Conservation (phyloP, 768 basidiomycete species). For the Wakefieldia striispora region DNA sequence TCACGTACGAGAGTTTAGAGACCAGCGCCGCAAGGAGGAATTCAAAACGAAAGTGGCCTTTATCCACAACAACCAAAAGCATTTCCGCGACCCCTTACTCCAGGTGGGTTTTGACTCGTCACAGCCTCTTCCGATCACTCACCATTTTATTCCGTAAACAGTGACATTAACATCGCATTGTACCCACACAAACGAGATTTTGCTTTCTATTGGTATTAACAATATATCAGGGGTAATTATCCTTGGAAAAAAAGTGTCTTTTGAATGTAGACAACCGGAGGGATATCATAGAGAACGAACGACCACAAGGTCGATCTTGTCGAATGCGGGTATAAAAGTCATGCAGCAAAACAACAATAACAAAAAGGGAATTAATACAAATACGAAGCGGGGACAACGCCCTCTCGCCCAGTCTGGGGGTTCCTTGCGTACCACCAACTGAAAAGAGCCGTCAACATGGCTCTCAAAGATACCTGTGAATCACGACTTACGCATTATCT, state of each 20-base stretch:
- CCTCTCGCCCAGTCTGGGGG: constrained; percentile 73
- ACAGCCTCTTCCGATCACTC: not conserved
- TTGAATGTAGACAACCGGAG: constrained; percentile 17
- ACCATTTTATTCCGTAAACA: constrained; percentile 16
- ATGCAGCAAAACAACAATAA: constrained; percentile 31
- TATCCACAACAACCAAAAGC: constrained; percentile 84
- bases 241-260: constrained; percentile 6
- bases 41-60: constrained; percentile 84
- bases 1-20: constrained; percentile 80
- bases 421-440: constrained; percentile 97
- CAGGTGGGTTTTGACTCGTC: constrained; percentile 37
- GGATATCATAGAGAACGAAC: constrained; percentile 33
- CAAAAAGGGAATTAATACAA: constrained; percentile 57
- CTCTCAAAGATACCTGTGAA: not conserved
- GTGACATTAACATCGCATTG: constrained; percentile 5
- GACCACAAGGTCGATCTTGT: constrained; percentile 37
- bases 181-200: constrained; percentile 2
- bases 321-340: constrained; percentile 37
- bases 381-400: constrained; percentile 90
- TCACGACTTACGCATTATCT: constrained; percentile 65
- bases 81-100: constrained; percentile 72
- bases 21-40: constrained; percentile 72
- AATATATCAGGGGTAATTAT: constrained; percentile 5
- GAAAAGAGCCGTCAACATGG: constrained; percentile 14
- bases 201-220: constrained; percentile 13